A percentile compares a stretch with the other conserved stretches of the same genome.
Evolutionary conservation across 2,329 filamentous ascomycete species (phyloP).

Genomic region (Tetracladium maxilliforme): DNA sequence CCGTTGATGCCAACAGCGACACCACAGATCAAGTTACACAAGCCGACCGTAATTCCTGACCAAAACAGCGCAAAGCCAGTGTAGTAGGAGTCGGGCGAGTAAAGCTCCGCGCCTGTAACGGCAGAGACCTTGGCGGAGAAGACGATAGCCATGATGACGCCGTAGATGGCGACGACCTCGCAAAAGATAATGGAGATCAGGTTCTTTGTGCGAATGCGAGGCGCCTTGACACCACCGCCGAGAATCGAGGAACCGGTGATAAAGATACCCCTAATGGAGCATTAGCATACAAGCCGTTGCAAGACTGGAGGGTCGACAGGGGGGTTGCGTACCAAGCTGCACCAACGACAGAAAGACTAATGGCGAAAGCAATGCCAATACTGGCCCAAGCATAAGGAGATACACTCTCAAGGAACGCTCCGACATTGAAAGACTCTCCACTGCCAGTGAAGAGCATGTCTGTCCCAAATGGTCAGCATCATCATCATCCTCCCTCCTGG

Average conservation of each 20-base stretch:
- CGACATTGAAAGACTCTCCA: slow-evolving; percentile 94
- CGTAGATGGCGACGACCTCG: slow-evolving; percentile 99
- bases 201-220: slow-evolving; percentile 98
- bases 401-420: slow-evolving; percentile 83
- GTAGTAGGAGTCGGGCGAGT: slow-evolving; percentile 72
- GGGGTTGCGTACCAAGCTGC: slow-evolving; percentile 68
- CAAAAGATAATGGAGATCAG: slow-evolving; percentile 99
- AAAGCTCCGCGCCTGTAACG: slow-evolving; percentile 48
- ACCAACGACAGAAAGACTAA: slow-evolving; percentile 89
- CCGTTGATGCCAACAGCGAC: slow-evolving; percentile 97
- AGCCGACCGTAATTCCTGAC: slow-evolving; percentile 84
- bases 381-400: slow-evolving; percentile 92
- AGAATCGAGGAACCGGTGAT: slow-evolving; percentile 96
- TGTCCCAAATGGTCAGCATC: slow-evolving; percentile 24
- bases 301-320: background rate
- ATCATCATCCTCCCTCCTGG: slow-evolving; percentile 2
- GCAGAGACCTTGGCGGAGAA: slow-evolving; percentile 77
- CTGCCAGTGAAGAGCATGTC: slow-evolving; percentile 98
- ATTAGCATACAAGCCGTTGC: slow-evolving; percentile 5
- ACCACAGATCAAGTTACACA: slow-evolving; percentile 93
- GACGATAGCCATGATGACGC: slow-evolving; percentile 98
- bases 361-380: slow-evolving; percentile 83
- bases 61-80: slow-evolving; percentile 94
- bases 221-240: slow-evolving; percentile 89
- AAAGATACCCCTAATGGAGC: slow-evolving; percentile 73